Evolutionary conservation across 164 flowering plant genomes (phyloP), one percentile per base, ranked within the genome.

Genomic region (Buxus sempervirens): DNA sequence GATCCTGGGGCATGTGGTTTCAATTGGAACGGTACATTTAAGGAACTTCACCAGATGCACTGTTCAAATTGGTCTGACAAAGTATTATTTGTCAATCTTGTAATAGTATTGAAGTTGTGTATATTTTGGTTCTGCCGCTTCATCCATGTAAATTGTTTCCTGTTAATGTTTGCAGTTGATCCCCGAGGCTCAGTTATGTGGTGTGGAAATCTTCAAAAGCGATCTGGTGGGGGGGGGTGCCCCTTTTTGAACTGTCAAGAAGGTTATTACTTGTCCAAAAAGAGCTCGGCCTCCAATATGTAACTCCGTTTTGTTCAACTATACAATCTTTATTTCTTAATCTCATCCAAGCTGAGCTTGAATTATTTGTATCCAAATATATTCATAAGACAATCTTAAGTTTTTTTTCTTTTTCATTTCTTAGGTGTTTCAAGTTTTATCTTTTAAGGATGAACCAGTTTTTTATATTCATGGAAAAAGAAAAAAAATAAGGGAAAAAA

Each of bases 271-370:
- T 65, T 68, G 80, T 73, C 41, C 95, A 89, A 60, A 85, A 78
- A 65, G 89, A 89, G 70, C 84, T 84, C 64, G 82, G 83, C 27
- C 67, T 96, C 79, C 80, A 38, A 51, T 91, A 77, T 74, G 27
- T 79, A 25, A 84, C 83, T 51, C 80, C 82, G 56, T 62, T 84
- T 1, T 81, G 78, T 13, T 77, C 86, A 45, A 70, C 68, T 59
- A 64, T 76, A 41, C 69, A 74, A 27, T 86, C 88, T 62, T 79
- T 93, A 61, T 83, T 84, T 70, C 12, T 78, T 58, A 70, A 75
- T 57, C 88, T 96, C 63, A 32, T 75, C 45, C 80, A 72, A 60
- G 81, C 87, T 13, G 90, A 93, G 71, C 75, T 90, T 73, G 99
- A 93, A 70, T n/a, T n/a, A n/a, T n/a, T n/a, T n/a, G n/a, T n/a